Conservation (phyloP, 139 green algal genomes). For the Chlorella sp. region DNA sequence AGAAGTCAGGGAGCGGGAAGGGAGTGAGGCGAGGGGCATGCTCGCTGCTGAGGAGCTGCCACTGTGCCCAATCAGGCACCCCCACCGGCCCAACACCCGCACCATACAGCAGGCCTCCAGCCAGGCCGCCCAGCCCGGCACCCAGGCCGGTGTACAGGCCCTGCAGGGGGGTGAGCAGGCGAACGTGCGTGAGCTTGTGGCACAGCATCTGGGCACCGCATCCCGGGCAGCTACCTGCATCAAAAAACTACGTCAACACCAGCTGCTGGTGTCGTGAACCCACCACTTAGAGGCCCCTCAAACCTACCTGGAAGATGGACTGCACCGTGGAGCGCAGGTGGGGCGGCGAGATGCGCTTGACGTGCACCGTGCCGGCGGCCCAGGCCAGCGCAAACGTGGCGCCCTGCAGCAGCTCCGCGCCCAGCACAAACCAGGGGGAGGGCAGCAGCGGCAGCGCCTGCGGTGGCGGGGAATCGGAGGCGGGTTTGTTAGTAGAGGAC, state of each 20-base stretch:
- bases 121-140: slow-evolving; percentile 28
- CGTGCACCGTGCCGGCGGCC: slow-evolving; percentile 37
- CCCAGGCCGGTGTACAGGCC: slow-evolving; percentile 12
- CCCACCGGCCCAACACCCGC: no score
- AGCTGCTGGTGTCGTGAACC: no score
- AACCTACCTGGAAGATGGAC: slow-evolving; percentile 3
- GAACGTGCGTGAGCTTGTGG: no score
- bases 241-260: no score
- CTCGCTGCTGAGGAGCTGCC: no score
- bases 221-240: no score
- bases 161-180: no score
- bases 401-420: slow-evolving; percentile 52
- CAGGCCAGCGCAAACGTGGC: slow-evolving; percentile 53
- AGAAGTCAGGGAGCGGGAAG: no score
- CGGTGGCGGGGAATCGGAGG: not conserved
- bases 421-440: slow-evolving; percentile 49
- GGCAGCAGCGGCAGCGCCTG: slow-evolving; percentile 20
- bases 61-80: no score
- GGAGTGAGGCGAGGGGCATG: no score
- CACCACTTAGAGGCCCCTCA: no score
- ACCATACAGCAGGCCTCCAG: slow-evolving; percentile 37
- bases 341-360: slow-evolving; percentile 30
- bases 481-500: not conserved
- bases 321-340: slow-evolving; percentile 34
- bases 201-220: no score